Percentiles rank a stretch among this genome's conserved stretches.
These are phyloP conservation scores for Trypanosoma platydactyli DNA, from an alignment of 208 protist species.

Conservation along the genomic window DNA sequence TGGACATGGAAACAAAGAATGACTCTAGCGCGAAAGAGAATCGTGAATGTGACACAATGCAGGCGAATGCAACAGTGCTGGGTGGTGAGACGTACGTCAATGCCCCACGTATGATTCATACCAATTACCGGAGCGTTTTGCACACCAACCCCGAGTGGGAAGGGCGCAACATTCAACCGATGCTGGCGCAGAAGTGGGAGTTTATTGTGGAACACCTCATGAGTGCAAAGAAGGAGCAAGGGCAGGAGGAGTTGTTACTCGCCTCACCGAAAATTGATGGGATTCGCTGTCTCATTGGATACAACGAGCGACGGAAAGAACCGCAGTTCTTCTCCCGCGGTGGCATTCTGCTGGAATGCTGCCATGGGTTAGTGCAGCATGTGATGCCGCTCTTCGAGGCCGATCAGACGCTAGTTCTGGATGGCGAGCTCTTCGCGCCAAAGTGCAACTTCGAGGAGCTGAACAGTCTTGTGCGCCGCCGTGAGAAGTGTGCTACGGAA, in stretches of 20 bases:
- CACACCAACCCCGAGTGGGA: slow-evolving; percentile 85
- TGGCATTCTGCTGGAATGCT: slow-evolving; percentile 86
- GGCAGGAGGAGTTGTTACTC: slow-evolving; percentile 46
- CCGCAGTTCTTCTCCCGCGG: slow-evolving; percentile 87
- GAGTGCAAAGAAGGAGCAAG: slow-evolving; percentile 22
- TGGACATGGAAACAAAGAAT: slow-evolving; percentile 10
- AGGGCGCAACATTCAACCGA: slow-evolving; percentile 79
- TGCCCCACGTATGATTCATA: slow-evolving; percentile 85
- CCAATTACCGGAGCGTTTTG: slow-evolving; percentile 81
- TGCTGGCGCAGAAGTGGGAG: slow-evolving; percentile 88
- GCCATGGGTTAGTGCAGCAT: slow-evolving; percentile 63
- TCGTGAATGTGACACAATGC: slow-evolving; percentile 22
- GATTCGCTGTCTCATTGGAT: slow-evolving; percentile 86
- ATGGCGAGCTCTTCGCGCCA: slow-evolving; percentile 86
- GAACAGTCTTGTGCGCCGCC: slow-evolving; percentile 74
- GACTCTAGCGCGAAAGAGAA: slow-evolving; percentile 21
- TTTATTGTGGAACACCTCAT: slow-evolving; percentile 55
- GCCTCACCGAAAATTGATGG: slow-evolving; percentile 91
- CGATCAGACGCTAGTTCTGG: slow-evolving; percentile 78
- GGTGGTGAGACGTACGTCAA: slow-evolving; percentile 42
- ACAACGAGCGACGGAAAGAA: slow-evolving; percentile 52
- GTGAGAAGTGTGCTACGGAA: slow-evolving; percentile 34
- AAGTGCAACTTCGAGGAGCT: slow-evolving; percentile 88
- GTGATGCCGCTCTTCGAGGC: slow-evolving; percentile 70
- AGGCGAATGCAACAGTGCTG: slow-evolving; percentile 2